These are phyloP conservation scores for Huntiella abstrusa DNA, from an alignment of 2,329 filamentous ascomycete species.

Conservation along the genomic window DNA sequence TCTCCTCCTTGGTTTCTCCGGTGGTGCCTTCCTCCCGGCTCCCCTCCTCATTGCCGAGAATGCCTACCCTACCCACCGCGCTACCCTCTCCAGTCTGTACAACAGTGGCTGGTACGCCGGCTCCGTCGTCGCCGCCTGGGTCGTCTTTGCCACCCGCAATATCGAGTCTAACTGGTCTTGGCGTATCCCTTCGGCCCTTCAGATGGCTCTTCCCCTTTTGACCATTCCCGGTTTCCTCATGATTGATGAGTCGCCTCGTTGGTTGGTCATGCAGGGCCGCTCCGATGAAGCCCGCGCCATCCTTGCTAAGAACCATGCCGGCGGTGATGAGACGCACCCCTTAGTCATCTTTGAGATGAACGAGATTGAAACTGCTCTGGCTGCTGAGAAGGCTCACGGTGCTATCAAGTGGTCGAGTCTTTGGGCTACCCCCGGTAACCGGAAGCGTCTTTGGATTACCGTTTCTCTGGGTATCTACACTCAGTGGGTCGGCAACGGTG, in stretches of 20 bases:
- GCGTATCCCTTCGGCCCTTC: conserved; percentile 23
- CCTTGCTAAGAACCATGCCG: conserved; percentile 28
- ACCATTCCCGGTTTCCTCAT: conserved; percentile 17
- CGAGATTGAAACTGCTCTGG: conserved; percentile 39
- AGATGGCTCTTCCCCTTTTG: conserved; percentile 22
- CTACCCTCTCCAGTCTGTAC: conserved; percentile 38
- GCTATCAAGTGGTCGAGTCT: conserved; percentile 32
- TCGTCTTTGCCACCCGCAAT: conserved; percentile 23
- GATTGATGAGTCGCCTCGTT: conserved; percentile 19
- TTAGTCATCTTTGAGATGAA: conserved; percentile 40
- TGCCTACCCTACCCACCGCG: conserved; percentile 42
- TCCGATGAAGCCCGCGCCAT: conserved; percentile 18
- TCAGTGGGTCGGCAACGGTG: conserved; percentile 33
- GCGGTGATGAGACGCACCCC: conserved; percentile 29
- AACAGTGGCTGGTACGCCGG: conserved; percentile 27
- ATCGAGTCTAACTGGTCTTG: conserved; percentile 19
- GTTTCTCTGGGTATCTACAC: conserved; percentile 33
- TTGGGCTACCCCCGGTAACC: conserved; percentile 30
- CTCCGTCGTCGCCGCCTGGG: conserved; percentile 27
- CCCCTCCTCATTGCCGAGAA: conserved; percentile 47
- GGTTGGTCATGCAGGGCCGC: conserved; percentile 17
- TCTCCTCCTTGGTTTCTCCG: conserved; percentile 23
- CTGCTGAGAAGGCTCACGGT: conserved; percentile 31
- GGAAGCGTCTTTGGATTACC: conserved; percentile 29
- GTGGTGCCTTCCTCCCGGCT: conserved; percentile 38